Conservation (phyloP, 2,329 filamentous ascomycete species). For the Colletotrichum liaoningense region DNA sequence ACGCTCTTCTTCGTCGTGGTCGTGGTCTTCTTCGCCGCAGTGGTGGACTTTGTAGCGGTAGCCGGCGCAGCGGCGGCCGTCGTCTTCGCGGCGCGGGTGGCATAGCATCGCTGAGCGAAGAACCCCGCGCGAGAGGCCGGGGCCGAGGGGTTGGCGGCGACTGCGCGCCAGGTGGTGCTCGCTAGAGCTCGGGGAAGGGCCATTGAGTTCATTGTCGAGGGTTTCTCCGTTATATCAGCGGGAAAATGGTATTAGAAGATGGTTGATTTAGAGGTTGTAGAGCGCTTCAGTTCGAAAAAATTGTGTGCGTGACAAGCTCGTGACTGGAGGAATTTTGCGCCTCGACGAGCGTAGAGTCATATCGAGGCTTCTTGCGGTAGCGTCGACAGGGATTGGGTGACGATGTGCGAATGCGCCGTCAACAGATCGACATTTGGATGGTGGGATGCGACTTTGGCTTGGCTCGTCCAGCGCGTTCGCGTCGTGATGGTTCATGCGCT, state of each 20-base stretch:
- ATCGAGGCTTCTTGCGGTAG: background rate
- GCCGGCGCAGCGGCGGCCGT: conserved; percentile 5
- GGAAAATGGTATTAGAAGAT: background rate
- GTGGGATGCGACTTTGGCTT: conserved; percentile 7
- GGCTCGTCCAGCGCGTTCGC: conserved; percentile 21
- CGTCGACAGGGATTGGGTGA: conserved; percentile 15
- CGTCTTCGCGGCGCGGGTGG: conserved; percentile 19
- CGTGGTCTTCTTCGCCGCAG: conserved; percentile 10
- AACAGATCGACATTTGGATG: conserved; percentile 12
- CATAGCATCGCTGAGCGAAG: conserved; percentile 31
- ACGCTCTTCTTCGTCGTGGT: conserved; percentile 29
- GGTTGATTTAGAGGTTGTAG: background rate
- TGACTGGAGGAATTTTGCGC: background rate
- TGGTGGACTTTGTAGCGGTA: background rate
- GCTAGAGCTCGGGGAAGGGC: conserved; percentile 16
- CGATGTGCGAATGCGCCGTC: conserved; percentile 6
- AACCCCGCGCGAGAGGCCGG: background rate
- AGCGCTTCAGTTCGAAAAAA: background rate
- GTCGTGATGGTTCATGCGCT: conserved; percentile 34
- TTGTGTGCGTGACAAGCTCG: background rate
- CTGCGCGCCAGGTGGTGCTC: conserved; percentile 15
- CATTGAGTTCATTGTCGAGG: conserved; percentile 6
- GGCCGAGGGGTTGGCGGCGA: background rate
- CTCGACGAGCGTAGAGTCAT: conserved; percentile 5
- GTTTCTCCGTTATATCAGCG: no score